Evolutionary conservation across 176 grass and related monocot genomes (phyloP).

Genomic region (Urochloa ruziziensis): DNA sequence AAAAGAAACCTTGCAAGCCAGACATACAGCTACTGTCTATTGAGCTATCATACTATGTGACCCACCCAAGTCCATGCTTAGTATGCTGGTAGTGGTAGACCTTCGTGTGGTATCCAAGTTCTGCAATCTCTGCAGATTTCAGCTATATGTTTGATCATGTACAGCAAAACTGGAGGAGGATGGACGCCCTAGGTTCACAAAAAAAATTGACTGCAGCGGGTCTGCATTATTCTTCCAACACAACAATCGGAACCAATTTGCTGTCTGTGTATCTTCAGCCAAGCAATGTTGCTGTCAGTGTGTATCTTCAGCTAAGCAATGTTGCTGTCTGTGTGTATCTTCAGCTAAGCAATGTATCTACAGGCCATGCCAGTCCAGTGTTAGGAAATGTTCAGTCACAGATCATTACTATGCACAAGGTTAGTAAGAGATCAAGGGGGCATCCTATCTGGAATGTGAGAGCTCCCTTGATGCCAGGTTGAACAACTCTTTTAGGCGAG

Average conservation of each 20-base stretch:
- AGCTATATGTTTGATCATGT: not conserved
- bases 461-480: constrained; percentile 55
- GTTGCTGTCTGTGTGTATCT: not conserved
- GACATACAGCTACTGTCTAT: not conserved
- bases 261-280: not conserved
- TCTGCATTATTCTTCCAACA: constrained; percentile 19
- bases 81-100: not conserved
- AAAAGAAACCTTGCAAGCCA: not conserved
- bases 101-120: not conserved
- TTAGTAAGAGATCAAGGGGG: not conserved
- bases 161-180: not conserved
- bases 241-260: constrained; percentile 24
- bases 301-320: no score
- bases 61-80: constrained; percentile 5
- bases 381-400: constrained; percentile 12
- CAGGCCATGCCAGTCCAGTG: not conserved
- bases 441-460: constrained; percentile 25
- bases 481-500: constrained; percentile 78
- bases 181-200: constrained; percentile 3
- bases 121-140: not conserved
- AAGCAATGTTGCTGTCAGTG: no score
- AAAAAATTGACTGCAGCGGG: not conserved
- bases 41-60: not conserved
- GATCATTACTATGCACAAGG: constrained; percentile 31
- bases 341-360: constrained; percentile 32